Conservation (phyloP, 2,329 filamentous ascomycete species). For the Penicillium sp. region DNA sequence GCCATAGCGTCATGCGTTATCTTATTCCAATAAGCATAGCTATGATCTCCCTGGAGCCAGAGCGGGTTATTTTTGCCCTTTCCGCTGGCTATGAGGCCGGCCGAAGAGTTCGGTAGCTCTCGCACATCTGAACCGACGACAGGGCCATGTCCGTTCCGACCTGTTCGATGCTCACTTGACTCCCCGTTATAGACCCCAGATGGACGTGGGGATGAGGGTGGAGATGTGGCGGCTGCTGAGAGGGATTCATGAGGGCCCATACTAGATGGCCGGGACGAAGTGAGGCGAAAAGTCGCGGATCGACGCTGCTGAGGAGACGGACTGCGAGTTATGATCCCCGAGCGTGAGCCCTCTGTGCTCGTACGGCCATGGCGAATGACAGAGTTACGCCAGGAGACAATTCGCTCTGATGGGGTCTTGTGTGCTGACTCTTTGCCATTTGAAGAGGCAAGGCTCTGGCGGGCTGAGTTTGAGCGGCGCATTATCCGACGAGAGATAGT, state of each 20-base stretch:
- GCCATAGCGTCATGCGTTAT: slow-evolving; percentile 45
- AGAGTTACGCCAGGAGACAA: slow-evolving; percentile 83
- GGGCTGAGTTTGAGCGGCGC: slow-evolving; percentile 59
- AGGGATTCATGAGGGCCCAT: slow-evolving; percentile 31
- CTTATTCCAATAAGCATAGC: slow-evolving; percentile 59
- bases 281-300: slow-evolving; percentile 14
- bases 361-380: slow-evolving; percentile 59
- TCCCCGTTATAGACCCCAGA: slow-evolving; percentile 26
- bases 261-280: slow-evolving; percentile 29
- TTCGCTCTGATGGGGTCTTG: slow-evolving; percentile 70
- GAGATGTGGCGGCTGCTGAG: slow-evolving; percentile 31
- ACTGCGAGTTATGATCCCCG: slow-evolving; percentile 45
- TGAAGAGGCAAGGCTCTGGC: slow-evolving; percentile 55
- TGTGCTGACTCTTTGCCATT: slow-evolving; percentile 48
- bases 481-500: slow-evolving; percentile 72
- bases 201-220: slow-evolving; percentile 31
- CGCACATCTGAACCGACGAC: slow-evolving; percentile 5
- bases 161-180: slow-evolving; percentile 22
- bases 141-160: slow-evolving; percentile 3
- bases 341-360: slow-evolving; percentile 49
- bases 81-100: slow-evolving; percentile 28
- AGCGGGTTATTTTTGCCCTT: slow-evolving; percentile 47
- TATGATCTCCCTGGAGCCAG: slow-evolving; percentile 56
- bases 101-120: slow-evolving; percentile 19
- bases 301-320: slow-evolving; percentile 52